Evolutionary conservation across 2,329 filamentous ascomycete species (phyloP).

Genomic region (Fusarium torulosum): DNA sequence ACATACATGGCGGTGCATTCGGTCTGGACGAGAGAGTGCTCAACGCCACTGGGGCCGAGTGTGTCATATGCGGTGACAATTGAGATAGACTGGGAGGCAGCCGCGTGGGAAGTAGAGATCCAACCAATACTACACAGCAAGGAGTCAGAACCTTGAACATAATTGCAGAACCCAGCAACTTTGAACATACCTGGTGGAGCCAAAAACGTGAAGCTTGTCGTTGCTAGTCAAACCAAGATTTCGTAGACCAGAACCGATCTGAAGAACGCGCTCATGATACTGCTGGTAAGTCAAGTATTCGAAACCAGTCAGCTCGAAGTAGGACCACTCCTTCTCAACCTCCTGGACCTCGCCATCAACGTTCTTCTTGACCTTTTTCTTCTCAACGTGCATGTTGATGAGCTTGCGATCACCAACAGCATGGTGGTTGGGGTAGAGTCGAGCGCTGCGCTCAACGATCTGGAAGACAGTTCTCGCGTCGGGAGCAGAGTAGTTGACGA

Average conservation of each 20-base stretch:
- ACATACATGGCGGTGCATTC: constrained; percentile 86
- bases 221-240: constrained; percentile 76
- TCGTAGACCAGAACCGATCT: constrained; percentile 79
- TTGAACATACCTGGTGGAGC: constrained; percentile 76
- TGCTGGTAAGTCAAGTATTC: constrained; percentile 82
- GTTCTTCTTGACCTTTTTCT: constrained; percentile 90
- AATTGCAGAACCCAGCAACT: neutral
- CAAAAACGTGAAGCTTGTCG: constrained; percentile 84
- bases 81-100: constrained; percentile 86
- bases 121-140: constrained; percentile 73
- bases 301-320: constrained; percentile 85
- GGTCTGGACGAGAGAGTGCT: constrained; percentile 88
- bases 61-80: constrained; percentile 97
- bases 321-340: constrained; percentile 92
- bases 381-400: constrained; percentile 82
- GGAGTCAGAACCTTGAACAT: constrained; percentile 16
- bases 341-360: constrained; percentile 83
- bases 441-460: constrained; percentile 77
- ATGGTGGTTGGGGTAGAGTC: constrained; percentile 70
- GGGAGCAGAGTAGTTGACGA: constrained; percentile 73
- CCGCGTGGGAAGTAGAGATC: constrained; percentile 82
- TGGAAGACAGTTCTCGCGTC: constrained; percentile 84
- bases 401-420: constrained; percentile 80
- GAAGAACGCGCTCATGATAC: constrained; percentile 77
- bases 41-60: constrained; percentile 84